phyloP scores from a whole-genome alignment of 495 filamentous ascomycete species.

The Hypoxylon perforatum region DNA sequence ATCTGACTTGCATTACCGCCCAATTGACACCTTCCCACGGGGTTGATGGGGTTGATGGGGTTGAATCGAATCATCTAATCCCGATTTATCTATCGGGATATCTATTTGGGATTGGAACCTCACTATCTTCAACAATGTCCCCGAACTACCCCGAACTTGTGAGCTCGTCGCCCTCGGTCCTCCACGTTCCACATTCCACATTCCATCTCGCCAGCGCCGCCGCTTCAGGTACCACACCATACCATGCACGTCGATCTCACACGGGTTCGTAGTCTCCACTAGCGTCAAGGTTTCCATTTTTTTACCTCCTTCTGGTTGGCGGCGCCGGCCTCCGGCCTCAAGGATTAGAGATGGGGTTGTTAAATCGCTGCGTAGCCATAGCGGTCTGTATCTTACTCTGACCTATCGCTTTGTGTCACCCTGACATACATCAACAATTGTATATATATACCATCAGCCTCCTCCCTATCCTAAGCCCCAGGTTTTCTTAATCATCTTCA shows the following conservation, averaged over 20 bases:
- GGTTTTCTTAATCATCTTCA: not conserved
- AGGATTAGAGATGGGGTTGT: not conserved
- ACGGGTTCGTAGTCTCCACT: slow-evolving; percentile 13
- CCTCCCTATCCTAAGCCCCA: not conserved
- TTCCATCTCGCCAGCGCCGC: slow-evolving; percentile 7
- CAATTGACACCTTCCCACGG: not conserved
- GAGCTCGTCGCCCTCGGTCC: slow-evolving; percentile 6
- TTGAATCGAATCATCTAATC: slow-evolving; percentile 13
- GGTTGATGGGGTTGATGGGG: not conserved
- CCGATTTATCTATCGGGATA: slow-evolving; percentile 3
- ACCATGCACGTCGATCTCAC: slow-evolving; percentile 25
- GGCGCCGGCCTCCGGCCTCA: slow-evolving; percentile 18
- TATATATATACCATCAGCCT: slow-evolving; percentile 20
- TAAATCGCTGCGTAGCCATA: slow-evolving; percentile 10
- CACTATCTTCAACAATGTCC: not conserved
- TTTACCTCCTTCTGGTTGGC: slow-evolving; percentile 21
- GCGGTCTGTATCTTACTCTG: slow-evolving; percentile 28
- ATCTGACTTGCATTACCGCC: slow-evolving; percentile 32
- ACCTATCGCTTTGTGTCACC: slow-evolving; percentile 16
- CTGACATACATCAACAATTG: slow-evolving; percentile 9
- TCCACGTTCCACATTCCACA: slow-evolving; percentile 20
- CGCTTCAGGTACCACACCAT: slow-evolving; percentile 28
- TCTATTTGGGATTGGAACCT: slow-evolving; percentile 6
- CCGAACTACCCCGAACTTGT: not conserved
- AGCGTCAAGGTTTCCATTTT: slow-evolving; percentile 10